Conservation (phyloP, 805 yeast species). For the Kazachstania bromeliacearum region DNA sequence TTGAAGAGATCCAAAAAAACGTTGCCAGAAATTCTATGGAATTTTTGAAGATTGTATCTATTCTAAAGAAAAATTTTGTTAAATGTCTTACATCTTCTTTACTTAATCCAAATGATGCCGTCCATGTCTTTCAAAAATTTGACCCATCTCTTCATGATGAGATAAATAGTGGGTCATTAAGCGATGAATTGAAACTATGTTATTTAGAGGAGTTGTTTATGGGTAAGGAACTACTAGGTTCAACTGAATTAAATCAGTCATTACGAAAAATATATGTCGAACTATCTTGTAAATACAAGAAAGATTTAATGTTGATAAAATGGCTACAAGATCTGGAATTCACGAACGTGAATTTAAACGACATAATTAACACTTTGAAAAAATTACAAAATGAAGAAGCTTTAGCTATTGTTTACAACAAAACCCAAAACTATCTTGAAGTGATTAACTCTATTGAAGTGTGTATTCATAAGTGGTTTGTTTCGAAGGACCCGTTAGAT, state of each 20-base stretch:
- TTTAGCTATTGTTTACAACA: conserved; percentile 13
- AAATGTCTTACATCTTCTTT: conserved; percentile 2
- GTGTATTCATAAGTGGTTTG: conserved; percentile 14
- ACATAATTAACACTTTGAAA: conserved; percentile 8
- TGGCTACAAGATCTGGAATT: conserved; percentile 15
- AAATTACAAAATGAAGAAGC: conserved; percentile 12
- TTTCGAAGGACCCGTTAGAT: background rate
- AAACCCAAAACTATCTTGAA: conserved; percentile 9
- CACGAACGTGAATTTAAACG: conserved; percentile 7
- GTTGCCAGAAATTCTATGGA: conserved; percentile 2
- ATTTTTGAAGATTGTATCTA: conserved; percentile 1
- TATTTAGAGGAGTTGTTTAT: conserved; percentile 16
- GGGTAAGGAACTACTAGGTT: background rate
- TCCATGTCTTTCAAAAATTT: conserved; percentile 7
- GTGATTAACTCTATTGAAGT: conserved; percentile 13
- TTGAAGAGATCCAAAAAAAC: background rate
- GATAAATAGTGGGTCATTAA: conserved; percentile 4
- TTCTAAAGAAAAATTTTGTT: conserved; percentile 12
- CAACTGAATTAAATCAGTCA: conserved; percentile 6
- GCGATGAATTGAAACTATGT: conserved; percentile 6
- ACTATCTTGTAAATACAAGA: conserved; percentile 11
- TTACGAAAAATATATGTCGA: no score
- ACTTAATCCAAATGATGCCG: conserved; percentile 7
- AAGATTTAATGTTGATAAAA: conserved; percentile 5
- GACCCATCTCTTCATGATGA: conserved; percentile 17